These are phyloP conservation scores for Paraphoma sp. DNA, from an alignment of 2,329 filamentous ascomycete genomes.

Conservation along the genomic window DNA sequence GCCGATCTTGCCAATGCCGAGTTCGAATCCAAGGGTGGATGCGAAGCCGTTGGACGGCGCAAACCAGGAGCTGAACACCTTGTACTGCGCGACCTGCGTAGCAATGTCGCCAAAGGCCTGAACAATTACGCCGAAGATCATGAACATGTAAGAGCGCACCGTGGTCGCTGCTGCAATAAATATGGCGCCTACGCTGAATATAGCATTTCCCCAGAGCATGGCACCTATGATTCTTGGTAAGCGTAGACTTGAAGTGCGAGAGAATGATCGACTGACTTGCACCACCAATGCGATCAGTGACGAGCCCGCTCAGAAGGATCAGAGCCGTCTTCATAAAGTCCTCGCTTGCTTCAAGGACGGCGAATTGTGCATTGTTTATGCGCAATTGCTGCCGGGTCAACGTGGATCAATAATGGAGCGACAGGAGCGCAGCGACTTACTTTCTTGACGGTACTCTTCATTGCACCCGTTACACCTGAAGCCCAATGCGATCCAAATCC, in stretches of 20 bases:
- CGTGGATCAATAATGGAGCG: not conserved
- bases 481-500: slow-evolving; percentile 68
- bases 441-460: slow-evolving; percentile 69
- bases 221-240: slow-evolving; percentile 43
- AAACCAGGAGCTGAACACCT: slow-evolving; percentile 71
- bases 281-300: slow-evolving; percentile 66
- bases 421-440: slow-evolving; percentile 1
- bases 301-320: slow-evolving; percentile 61
- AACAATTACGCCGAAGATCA: slow-evolving; percentile 64
- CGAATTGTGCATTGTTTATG: slow-evolving; percentile 67
- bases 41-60: slow-evolving; percentile 67
- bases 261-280: slow-evolving; percentile 41
- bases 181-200: slow-evolving; percentile 65
- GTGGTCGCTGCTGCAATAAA: slow-evolving; percentile 65
- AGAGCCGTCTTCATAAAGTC: slow-evolving; percentile 67
- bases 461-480: slow-evolving; percentile 64
- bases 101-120: slow-evolving; percentile 67
- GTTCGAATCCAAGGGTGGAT: slow-evolving; percentile 66
- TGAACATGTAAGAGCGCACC: slow-evolving; percentile 64
- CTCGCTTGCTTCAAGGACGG: slow-evolving; percentile 65
- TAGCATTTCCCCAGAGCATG: slow-evolving; percentile 67
- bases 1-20: slow-evolving; percentile 67
- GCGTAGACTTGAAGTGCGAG: not conserved
- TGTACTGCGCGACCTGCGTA: slow-evolving; percentile 69
- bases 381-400: slow-evolving; percentile 51